Evolutionary conservation across 2,329 filamentous ascomycete genomes (phyloP), one percentile per base, ranked within the genome.

Genomic region (Pyrenophora teres): DNA sequence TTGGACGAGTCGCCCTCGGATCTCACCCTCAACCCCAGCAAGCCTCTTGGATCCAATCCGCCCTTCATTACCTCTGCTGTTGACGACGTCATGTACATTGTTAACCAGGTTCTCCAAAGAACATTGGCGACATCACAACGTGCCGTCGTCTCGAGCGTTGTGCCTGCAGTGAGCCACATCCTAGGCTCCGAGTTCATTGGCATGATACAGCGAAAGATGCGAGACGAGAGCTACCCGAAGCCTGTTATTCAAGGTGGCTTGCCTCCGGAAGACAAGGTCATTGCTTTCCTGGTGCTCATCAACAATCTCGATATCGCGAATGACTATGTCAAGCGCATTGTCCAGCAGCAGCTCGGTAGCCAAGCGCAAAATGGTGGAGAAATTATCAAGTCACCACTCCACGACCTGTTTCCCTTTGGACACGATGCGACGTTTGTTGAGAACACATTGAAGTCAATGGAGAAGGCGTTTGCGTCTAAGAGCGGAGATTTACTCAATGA

Each of bases 21-120:
- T 16, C 78, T 99, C 16, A 89, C 89, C 0, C 79, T 99, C 30
- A 90, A 87, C 67, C 80, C 87, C 36, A 87, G 82, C 65, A 89
- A 82, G 66, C 80, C 87, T 3, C 80, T 96, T 37, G 85, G 88
- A 45, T 83, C 87, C 51, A 91, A 92, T 63, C 84, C 91, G 2
- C 94, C 94, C 0, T 95, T 90, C 68, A 96, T 99, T 65, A 93
- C 94, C 37, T 92, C 92, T 2, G 92, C 93, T 0, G 92, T 99
- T 7, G 94, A 99, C 77, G 94, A 97, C 76, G 92, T 97, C 68
- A 97, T 99, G 93, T 99, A 97, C 75, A 97, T 99, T 64, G 90
- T 96, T 70, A 96, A 95, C 70, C 88, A 93, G 43, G 89, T 97
- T 30, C 81, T 97, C 6, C 88, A 95, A 59, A 87, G 93, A 59